Evolutionary conservation across 148 eudicot genomes (phyloP).

Genomic region (Dysphania ambrosioides): DNA sequence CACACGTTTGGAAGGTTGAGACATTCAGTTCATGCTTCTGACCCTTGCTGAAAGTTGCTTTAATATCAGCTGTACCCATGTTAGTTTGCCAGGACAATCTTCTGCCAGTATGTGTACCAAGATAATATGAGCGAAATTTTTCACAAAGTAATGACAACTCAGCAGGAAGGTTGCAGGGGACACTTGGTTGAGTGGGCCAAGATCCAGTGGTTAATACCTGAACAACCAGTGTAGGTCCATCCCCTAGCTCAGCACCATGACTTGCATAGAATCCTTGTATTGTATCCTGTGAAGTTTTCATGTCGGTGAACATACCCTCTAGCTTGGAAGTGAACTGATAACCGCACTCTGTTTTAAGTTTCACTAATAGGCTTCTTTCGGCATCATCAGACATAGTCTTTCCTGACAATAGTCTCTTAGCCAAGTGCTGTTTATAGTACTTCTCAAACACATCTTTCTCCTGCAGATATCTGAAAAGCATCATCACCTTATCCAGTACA

Average conservation of each 20-base stretch:
- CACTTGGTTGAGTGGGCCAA: conserved; percentile 76
- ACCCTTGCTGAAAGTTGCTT: conserved; percentile 67
- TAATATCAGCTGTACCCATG: conserved; percentile 78
- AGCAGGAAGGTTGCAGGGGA: conserved; percentile 75
- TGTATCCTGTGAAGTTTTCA: conserved; percentile 82
- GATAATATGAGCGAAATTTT: conserved; percentile 71
- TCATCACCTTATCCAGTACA: conserved; percentile 75
- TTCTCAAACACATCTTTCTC: conserved; percentile 82
- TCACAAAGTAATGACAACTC: conserved; percentile 70
- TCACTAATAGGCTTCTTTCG: conserved; percentile 72
- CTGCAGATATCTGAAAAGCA: conserved; percentile 70
- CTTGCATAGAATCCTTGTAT: conserved; percentile 71
- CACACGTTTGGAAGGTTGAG: conserved; percentile 82
- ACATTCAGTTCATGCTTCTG: conserved; percentile 81
- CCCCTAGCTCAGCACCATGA: conserved; percentile 59
- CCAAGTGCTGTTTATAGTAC: conserved; percentile 80
- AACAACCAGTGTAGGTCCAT: conserved; percentile 60
- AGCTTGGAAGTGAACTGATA: conserved; percentile 80
- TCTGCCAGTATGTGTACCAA: conserved; percentile 79
- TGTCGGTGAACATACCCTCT: conserved; percentile 85
- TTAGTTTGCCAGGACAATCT: conserved; percentile 83
- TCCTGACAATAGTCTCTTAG: conserved; percentile 74
- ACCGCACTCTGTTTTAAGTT: conserved; percentile 81
- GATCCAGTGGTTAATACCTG: conserved; percentile 81
- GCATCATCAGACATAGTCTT: conserved; percentile 82